These are phyloP conservation scores for Phytophthora sp. DNA, from an alignment of 352 stramenopile genomes.

Conservation along the genomic window DNA sequence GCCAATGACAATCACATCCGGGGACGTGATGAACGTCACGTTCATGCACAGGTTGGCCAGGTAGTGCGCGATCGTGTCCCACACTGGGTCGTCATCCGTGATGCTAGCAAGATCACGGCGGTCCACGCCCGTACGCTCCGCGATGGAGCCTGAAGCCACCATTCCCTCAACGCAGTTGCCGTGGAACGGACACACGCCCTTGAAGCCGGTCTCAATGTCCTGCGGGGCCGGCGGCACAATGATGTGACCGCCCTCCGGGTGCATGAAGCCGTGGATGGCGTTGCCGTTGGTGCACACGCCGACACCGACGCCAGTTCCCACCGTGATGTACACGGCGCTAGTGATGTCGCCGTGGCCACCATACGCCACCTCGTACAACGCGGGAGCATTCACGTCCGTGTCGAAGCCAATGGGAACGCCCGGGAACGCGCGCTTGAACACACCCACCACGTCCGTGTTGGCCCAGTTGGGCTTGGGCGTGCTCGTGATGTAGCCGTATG, in stretches of 20 bases:
- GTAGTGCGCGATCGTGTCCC: conserved; percentile 95
- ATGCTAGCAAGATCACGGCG: conserved; percentile 75
- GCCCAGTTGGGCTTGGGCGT: conserved; percentile 95
- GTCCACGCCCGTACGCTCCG: conserved; percentile 84
- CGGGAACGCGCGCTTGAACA: conserved; percentile 79
- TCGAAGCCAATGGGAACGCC: conserved; percentile 91
- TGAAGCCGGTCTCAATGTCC: conserved; percentile 81
- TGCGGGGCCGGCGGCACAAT: conserved; percentile 68
- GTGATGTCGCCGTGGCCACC: conserved; percentile 78
- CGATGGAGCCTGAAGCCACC: conserved; percentile 89
- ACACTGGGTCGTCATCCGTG: conserved; percentile 90
- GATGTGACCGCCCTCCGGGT: conserved; percentile 93
- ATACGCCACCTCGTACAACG: conserved; percentile 92
- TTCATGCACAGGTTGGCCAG: conserved; percentile 95
- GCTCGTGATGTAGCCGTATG: conserved; percentile 96
- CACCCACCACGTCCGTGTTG: conserved; percentile 79
- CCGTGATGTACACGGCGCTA: conserved; percentile 94
- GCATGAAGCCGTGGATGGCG: conserved; percentile 95
- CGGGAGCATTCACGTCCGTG: conserved; percentile 98
- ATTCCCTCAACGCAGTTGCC: conserved; percentile 94
- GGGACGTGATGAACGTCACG: conserved; percentile 92
- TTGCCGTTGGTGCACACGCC: conserved; percentile 92
- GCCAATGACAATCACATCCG: conserved; percentile 96
- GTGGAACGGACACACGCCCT: conserved; percentile 90
- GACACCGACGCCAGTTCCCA: conserved; percentile 96